phyloP scores from a whole-genome alignment of 2,329 filamentous ascomycete species.

The Purpureocillium lavendulum region DNA sequence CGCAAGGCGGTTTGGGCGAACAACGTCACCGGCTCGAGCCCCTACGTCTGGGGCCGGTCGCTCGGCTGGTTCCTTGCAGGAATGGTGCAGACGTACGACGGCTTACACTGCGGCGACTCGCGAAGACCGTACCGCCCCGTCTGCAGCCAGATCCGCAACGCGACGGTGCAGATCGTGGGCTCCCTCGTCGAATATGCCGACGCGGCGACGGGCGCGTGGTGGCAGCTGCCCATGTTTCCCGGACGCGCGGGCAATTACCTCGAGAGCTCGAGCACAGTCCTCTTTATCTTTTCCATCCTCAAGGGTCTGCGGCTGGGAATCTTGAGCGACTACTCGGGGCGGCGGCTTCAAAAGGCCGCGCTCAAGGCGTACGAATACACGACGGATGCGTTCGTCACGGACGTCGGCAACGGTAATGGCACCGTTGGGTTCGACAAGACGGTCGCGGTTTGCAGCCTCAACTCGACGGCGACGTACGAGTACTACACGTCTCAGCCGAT shows the following conservation, averaged over 20 bases:
- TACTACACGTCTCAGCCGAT: slow-evolving; percentile 28
- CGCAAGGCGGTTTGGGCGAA: slow-evolving; percentile 43
- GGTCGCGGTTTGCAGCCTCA: slow-evolving; percentile 30
- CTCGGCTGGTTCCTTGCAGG: slow-evolving; percentile 47
- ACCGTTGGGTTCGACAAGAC: slow-evolving; percentile 33
- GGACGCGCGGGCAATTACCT: slow-evolving; percentile 49
- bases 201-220: slow-evolving; percentile 44
- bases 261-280: slow-evolving; percentile 49
- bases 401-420: slow-evolving; percentile 21
- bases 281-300: slow-evolving; percentile 40
- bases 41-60: slow-evolving; percentile 44
- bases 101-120: slow-evolving; percentile 18
- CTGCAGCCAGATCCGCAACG: slow-evolving; percentile 11
- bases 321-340: neutral
- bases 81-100: slow-evolving; percentile 39
- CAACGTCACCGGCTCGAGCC: slow-evolving; percentile 37
- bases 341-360: slow-evolving; percentile 12
- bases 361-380: slow-evolving; percentile 24
- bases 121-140: neutral
- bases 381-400: slow-evolving; percentile 34
- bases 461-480: slow-evolving; percentile 30
- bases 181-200: slow-evolving; percentile 26
- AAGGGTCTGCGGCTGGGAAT: slow-evolving; percentile 7
- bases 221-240: slow-evolving; percentile 40
- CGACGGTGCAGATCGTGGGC: neutral